Evolutionary conservation across 2,329 filamentous ascomycete genomes (phyloP).

Genomic region (Aureobasidium sp.): DNA sequence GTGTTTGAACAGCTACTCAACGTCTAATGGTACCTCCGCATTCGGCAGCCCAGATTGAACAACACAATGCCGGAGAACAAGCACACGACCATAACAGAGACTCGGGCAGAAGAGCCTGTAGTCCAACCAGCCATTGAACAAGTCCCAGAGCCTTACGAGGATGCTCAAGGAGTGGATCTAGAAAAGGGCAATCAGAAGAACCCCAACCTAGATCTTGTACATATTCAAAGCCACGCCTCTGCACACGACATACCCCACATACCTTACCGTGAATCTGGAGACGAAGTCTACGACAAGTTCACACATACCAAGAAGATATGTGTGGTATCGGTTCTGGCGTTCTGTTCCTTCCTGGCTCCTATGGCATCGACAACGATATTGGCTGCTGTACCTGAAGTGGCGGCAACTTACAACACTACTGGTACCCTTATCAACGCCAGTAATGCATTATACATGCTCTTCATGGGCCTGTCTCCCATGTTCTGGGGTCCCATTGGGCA

Average conservation of each 20-base stretch:
- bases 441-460: conserved; percentile 66
- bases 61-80: conserved; percentile 8
- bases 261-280: conserved; percentile 34
- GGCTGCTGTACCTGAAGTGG: conserved; percentile 66
- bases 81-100: not conserved
- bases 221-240: conserved; percentile 16
- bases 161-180: conserved; percentile 10
- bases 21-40: not conserved
- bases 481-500: conserved; percentile 63
- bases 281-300: conserved; percentile 56
- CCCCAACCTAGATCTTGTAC: conserved; percentile 8
- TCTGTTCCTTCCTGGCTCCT: conserved; percentile 68
- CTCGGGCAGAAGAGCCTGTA: conserved; percentile 5
- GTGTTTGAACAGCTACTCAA: not conserved
- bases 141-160: conserved; percentile 8
- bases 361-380: conserved; percentile 66
- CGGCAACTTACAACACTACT: conserved; percentile 53
- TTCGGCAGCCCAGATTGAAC: not conserved
- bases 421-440: conserved; percentile 63
- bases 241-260: conserved; percentile 19
- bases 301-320: conserved; percentile 52
- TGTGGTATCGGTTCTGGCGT: conserved; percentile 62
- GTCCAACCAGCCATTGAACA: conserved; percentile 9
- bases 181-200: conserved; percentile 3
- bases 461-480: conserved; percentile 62